Base-by-base conservation (phyloP, 805 yeast genomes). In the Saccharomycopsis synnaedendra region DNA sequence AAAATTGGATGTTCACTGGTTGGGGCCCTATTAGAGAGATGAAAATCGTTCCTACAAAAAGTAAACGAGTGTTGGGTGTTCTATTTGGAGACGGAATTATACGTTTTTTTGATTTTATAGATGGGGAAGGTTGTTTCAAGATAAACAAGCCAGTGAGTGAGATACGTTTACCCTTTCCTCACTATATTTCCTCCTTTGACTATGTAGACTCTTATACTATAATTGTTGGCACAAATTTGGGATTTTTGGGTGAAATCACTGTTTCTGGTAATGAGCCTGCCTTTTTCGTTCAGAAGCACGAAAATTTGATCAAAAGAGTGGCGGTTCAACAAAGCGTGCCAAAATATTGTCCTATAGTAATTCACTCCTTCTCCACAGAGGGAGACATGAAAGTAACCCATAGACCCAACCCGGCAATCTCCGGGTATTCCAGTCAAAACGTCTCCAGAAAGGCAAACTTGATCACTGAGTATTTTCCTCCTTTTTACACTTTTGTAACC, bases 171-270 rank as follows among this genome's bases (percentile, higher is more conserved):
- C 42, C 44, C 5, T 19, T 8, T 4, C 45, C 45, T 37, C 47
- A 47, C 34, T 35, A 40, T 5, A 71, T 80, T 4, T 69, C 78
- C 1, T 60, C 74, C 35, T 72, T 66, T 52, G 79, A 73, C 52
- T 74, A 74, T 62, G 39, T 75, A 4, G 67, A 69, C 6, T 56
- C 66, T 4, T 63, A 65, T 3, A 64, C 58, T 8, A 58, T 83
- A 1, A 58, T 80, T 2, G 75, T 77, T 32, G 90, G 89, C 0
- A 70, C 76, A 4, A 60, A 67, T 3, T 72, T 75, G 46, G 93
- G 93, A 0, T 65, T 64, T 32, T 61, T 83, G 6, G 79, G 78
- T 0, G 87, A 81, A 56, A 80, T 70, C 49, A 37, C 55, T 3
- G 61, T 61, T 5, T 50, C 54, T 0, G 48, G 44, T 2, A 44